Evolutionary conservation across 1,284 basidiomycete genomes (phyloP), one percentile per base, ranked within the genome.

Genomic region (Thecaphora frezii): DNA sequence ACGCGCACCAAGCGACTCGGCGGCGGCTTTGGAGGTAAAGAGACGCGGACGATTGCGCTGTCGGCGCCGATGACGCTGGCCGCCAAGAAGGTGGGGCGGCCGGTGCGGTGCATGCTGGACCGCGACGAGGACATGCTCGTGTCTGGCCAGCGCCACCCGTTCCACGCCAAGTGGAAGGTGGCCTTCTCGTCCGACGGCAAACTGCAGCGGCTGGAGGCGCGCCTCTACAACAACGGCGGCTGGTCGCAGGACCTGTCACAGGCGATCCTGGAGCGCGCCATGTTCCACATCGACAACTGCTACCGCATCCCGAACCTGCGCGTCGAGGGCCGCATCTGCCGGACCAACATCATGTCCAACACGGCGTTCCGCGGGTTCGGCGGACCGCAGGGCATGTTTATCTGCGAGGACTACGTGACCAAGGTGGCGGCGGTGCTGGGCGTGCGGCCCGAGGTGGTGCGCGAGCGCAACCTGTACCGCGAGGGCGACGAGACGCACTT

Each of bases 321-420:
- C 33, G 73, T 78, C 23, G 69, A 74, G 39, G 80, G 75, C 10
- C 69, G 57, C 44, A 65, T 77, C 40, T 73, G 70, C 62, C 78
- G 78, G 55, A 81, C 80, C 22, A 74, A 81, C 67, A 80, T 78
- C 5, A 74, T 79, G 56, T 79, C 76, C 10, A 80, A 80, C 58
- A 80, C 79, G 5, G 80, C 80, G 12, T 81, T 74, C 66, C 64
- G 80, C 47, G 77, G 74, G 14, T 80, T 80, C 44, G 79, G 79
- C 21, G 79, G 74, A 24, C 78, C 78, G 26, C 80, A 81, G 58
- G 79, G 79, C 22, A 76, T 80, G 59, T 58, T 77, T 40, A 69
- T 79, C 55, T 66, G 73, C 40, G 77, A 79, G 48, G 68, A 73
- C 46, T 73, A 73, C 58, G 69, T 80, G 40, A 66, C 53, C 43